phyloP scores from a whole-genome alignment of 352 stramenopile species.

The Phytophthora podocarpi region DNA sequence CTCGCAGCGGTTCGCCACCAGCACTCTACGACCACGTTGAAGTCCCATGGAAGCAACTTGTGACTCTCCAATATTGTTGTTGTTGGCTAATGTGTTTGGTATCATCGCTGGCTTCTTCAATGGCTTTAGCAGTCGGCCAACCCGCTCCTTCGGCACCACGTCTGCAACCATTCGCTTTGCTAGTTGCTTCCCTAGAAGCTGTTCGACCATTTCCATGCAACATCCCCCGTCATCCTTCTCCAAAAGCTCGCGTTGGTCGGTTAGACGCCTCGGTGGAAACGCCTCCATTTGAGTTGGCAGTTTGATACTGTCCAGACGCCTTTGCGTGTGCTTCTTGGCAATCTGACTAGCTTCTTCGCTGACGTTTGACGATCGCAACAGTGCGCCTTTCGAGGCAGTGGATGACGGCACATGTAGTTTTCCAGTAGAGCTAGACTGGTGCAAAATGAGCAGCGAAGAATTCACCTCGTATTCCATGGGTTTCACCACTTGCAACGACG shows the following conservation, averaged over 20 bases:
- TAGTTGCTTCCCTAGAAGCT: conserved; percentile 31
- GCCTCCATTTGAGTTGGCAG: conserved; percentile 43
- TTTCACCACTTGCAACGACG: conserved; percentile 49
- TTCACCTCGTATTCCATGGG: conserved; percentile 67
- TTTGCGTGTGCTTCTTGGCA: conserved; percentile 61
- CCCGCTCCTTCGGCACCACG: conserved; percentile 47
- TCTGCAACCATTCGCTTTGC: conserved; percentile 30
- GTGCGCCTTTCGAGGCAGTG: conserved; percentile 16
- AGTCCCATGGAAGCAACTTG: too few species aligned
- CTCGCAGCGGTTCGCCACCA: conserved; percentile 48
- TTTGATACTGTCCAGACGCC: conserved; percentile 58
- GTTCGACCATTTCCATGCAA: conserved; percentile 28
- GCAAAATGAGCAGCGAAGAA: conserved; percentile 58
- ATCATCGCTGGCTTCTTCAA: conserved; percentile 59
- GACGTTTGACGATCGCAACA: conserved; percentile 23
- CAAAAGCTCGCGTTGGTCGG: conserved; percentile 14
- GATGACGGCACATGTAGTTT: conserved; percentile 35
- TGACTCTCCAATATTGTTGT: conserved; percentile 5
- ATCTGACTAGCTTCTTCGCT: conserved; percentile 34
- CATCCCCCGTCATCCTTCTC: conserved; percentile 18
- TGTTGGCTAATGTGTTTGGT: conserved; percentile 7
- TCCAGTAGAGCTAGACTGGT: conserved; percentile 39
- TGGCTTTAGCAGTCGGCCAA: conserved; percentile 51
- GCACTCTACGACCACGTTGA: conserved; percentile 33
- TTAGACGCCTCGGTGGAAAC: conserved; percentile 37